phyloP scores from a whole-genome alignment of 2,329 filamentous ascomycete species.

The Aspergillus carbonarius region DNA sequence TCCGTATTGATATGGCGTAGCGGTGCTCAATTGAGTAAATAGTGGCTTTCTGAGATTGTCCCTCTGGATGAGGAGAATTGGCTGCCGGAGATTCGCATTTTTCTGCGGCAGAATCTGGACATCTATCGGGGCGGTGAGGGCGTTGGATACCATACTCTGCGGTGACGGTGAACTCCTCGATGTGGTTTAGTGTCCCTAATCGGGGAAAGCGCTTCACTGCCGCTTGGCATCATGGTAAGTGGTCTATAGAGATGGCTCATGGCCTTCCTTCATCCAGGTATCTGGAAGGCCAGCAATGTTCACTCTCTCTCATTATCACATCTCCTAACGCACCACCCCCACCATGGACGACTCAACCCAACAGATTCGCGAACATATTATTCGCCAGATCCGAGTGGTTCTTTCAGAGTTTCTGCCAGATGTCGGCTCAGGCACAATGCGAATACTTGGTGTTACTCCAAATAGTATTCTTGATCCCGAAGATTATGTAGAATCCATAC shows the following conservation, averaged over 20 bases:
- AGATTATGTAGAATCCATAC: slow-evolving; percentile 12
- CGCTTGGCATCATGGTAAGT: not conserved
- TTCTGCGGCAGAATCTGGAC: slow-evolving; percentile 4
- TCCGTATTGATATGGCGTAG: not conserved
- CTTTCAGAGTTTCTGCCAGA: not conserved
- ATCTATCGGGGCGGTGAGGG: not conserved
- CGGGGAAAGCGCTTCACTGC: too few relatives aligned
- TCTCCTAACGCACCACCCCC: not conserved
- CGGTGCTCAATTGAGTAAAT: not conserved
- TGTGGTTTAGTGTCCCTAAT: too few relatives aligned
- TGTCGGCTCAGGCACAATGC: not conserved
- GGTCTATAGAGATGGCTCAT: too few relatives aligned
- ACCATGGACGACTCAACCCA: not conserved
- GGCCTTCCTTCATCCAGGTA: not conserved
- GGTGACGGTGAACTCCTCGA: too few relatives aligned
- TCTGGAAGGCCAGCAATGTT: too few relatives aligned
- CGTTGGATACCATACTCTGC: too few relatives aligned
- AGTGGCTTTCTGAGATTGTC: not conserved
- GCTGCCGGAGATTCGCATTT: not conserved
- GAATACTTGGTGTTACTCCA: slow-evolving; percentile 15
- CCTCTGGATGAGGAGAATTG: not conserved
- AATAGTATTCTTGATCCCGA: slow-evolving; percentile 13
- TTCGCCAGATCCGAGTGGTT: not conserved
- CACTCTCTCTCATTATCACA: not conserved
- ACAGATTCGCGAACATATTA: not conserved